These are phyloP conservation scores for Phoenix roebelenii DNA, from an alignment of 176 grass and related monocot species.

Conservation along the genomic window DNA sequence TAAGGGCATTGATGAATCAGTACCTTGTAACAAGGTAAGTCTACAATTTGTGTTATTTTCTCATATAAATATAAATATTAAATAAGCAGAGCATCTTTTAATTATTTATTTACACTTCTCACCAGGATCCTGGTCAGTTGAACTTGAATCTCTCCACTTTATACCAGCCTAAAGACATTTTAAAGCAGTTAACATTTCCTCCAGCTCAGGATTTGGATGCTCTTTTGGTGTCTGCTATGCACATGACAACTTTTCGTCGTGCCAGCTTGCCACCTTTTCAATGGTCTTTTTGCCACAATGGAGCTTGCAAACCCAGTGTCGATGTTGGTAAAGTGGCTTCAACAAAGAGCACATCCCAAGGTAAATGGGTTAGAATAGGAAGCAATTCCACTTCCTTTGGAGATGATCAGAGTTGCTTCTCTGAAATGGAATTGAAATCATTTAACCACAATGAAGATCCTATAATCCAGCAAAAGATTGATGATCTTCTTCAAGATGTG, in stretches of 20 bases:
- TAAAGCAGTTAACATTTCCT: conserved; percentile 51
- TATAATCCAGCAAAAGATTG: conserved; percentile 37
- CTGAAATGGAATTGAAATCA: conserved; percentile 1
- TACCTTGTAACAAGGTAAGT: conserved; percentile 40
- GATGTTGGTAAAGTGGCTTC: conserved; percentile 60
- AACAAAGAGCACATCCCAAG: conserved; percentile 38
- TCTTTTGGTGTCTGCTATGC: conserved; percentile 34
- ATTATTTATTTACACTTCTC: conserved; percentile 10
- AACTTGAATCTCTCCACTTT: conserved; percentile 29
- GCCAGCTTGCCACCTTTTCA: conserved; percentile 80
- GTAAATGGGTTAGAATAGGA: conserved; percentile 74
- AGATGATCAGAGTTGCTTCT: conserved; percentile 3
- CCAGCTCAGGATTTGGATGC: conserved; percentile 49
- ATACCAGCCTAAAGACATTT: conserved; percentile 53
- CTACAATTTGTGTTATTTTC: conserved; percentile 2
- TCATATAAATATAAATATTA: too few relatives aligned
- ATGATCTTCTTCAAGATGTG: conserved; percentile 61
- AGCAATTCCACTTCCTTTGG: conserved; percentile 24
- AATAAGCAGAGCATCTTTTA: background rate
- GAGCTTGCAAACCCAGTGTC: conserved; percentile 39
- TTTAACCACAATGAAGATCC: conserved; percentile 28
- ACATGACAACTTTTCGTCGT: conserved; percentile 36
- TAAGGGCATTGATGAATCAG: conserved; percentile 35
- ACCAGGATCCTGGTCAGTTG: conserved; percentile 45
- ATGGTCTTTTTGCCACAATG: conserved; percentile 66